Conservation (phyloP, 2,329 filamentous ascomycete species). For the Trichoderma afroharzianum region DNA sequence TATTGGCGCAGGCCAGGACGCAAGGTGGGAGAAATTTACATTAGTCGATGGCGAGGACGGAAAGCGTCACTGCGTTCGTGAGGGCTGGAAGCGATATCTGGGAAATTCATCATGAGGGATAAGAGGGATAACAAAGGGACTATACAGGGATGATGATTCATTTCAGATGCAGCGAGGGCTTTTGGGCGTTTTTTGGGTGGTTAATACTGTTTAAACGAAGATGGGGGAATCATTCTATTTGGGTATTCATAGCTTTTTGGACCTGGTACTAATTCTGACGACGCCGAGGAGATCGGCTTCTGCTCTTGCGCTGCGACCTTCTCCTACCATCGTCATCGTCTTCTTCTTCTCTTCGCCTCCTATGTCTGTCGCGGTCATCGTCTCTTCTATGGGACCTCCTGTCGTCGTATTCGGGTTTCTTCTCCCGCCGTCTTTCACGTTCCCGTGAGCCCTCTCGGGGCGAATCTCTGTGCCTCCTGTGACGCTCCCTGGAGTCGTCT, state of each 20-base stretch:
- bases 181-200: neutral
- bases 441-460: constrained; percentile 16
- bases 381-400: constrained; percentile 25
- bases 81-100: constrained; percentile 81
- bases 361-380: constrained; percentile 27
- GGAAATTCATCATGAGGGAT: constrained; percentile 33
- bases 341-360: constrained; percentile 29
- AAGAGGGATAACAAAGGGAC: neutral
- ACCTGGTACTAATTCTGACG: constrained; percentile 25
- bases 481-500: constrained; percentile 27
- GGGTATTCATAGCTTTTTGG: constrained; percentile 1
- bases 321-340: constrained; percentile 22
- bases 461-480: constrained; percentile 24
- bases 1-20: constrained; percentile 74
- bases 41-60: constrained; percentile 67
- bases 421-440: constrained; percentile 24
- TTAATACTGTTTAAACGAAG: neutral
- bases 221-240: constrained; percentile 15
- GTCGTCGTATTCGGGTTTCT: constrained; percentile 24
- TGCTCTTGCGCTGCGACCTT: constrained; percentile 31
- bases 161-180: neutral
- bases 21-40: constrained; percentile 83
- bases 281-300: constrained; percentile 42
- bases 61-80: constrained; percentile 60
- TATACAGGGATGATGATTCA: neutral